phyloP scores from a whole-genome alignment of 2,329 filamentous ascomycete species.

The Grosmannia clavigera region DNA sequence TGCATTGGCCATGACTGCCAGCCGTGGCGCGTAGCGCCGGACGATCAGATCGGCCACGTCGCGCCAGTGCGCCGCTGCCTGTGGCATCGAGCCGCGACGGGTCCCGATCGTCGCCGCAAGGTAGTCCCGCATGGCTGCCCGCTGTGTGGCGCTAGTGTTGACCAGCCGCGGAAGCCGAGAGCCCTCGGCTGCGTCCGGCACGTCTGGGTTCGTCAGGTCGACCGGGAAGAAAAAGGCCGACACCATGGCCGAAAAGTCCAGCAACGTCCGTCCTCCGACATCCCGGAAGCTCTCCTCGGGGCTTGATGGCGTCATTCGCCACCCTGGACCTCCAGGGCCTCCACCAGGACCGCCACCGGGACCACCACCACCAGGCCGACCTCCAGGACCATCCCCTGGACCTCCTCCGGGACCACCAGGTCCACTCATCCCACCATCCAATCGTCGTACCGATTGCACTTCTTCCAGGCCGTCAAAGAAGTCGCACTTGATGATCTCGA shows the following conservation, averaged over 20 bases:
- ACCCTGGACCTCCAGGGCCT: not conserved
- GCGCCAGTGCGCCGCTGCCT: slow-evolving; percentile 1
- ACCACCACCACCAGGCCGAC: not conserved
- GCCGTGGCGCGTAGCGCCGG: not conserved
- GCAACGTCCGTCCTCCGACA: slow-evolving; percentile 1
- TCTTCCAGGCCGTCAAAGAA: slow-evolving; percentile 4
- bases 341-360: not conserved
- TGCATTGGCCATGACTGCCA: not conserved
- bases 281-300: not conserved
- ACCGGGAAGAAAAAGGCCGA: slow-evolving; percentile 4
- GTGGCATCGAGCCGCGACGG: not conserved
- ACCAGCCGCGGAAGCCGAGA: not conserved
- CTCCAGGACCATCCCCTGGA: not conserved
- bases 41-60: slow-evolving; percentile 4
- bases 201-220: slow-evolving; percentile 5
- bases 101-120: not conserved
- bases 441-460: slow-evolving; percentile 1
- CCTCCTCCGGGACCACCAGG: not conserved
- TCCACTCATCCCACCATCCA: not conserved
- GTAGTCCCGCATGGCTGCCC: not conserved
- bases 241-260: slow-evolving; percentile 4
- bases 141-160: not conserved
- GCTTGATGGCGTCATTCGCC: not conserved
- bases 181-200: not conserved
- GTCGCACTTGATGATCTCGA: slow-evolving; percentile 7